phyloP scores from a whole-genome alignment of 768 basidiomycete genomes.

The Suillus subluteus region DNA sequence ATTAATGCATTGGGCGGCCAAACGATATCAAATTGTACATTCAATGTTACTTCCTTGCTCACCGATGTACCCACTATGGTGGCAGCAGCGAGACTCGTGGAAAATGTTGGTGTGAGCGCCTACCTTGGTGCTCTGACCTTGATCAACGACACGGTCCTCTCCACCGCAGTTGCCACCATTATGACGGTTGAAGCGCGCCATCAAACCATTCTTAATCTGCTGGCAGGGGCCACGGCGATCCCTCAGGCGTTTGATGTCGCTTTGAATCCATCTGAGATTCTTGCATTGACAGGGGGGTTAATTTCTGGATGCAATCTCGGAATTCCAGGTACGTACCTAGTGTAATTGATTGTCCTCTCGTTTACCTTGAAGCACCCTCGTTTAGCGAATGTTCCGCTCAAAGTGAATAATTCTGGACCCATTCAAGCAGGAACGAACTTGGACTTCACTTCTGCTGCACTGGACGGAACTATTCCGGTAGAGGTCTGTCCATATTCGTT shows the following conservation, averaged over 20 bases:
- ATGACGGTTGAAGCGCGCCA: slow-evolving; percentile 85
- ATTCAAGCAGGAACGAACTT: slow-evolving; percentile 61
- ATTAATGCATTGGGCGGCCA: slow-evolving; percentile 56
- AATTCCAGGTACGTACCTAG: slow-evolving; percentile 47
- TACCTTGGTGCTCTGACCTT: slow-evolving; percentile 77
- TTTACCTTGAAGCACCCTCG: background rate
- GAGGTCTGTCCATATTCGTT: slow-evolving; percentile 37
- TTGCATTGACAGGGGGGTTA: slow-evolving; percentile 70
- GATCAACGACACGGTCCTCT: slow-evolving; percentile 58
- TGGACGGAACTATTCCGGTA: slow-evolving; percentile 51
- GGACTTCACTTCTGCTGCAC: slow-evolving; percentile 58
- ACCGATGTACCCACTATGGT: slow-evolving; percentile 72
- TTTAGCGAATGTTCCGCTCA: slow-evolving; percentile 60
- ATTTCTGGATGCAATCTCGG: slow-evolving; percentile 70
- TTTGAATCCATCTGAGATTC: slow-evolving; percentile 68
- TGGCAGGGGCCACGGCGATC: slow-evolving; percentile 59
- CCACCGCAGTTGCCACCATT: slow-evolving; percentile 73
- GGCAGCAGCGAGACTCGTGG: slow-evolving; percentile 71
- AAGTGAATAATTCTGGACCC: slow-evolving; percentile 65
- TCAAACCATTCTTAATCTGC: slow-evolving; percentile 73
- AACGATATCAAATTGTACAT: slow-evolving; percentile 62
- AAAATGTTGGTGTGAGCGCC: slow-evolving; percentile 74
- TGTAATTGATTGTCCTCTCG: background rate
- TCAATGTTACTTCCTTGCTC: slow-evolving; percentile 67
- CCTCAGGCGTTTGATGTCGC: slow-evolving; percentile 75